Evolutionary conservation across 1,284 basidiomycete species (phyloP), one percentile per base, ranked within the genome.

Genomic region (Rhizoctonia solani): DNA sequence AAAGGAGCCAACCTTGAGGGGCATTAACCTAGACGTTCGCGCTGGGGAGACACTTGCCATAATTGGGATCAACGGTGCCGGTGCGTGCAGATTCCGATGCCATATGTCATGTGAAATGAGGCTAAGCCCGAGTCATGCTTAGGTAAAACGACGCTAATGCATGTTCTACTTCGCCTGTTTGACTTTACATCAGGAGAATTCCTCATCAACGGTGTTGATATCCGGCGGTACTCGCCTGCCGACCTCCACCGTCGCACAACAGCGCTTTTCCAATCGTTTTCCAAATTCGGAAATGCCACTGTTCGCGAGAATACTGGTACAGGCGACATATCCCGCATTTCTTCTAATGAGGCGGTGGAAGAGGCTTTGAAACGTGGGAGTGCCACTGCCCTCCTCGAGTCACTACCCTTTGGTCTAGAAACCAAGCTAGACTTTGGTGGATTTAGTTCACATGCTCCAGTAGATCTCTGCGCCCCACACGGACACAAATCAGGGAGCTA

Each of bases 91-190:
- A 67, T 32, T 55, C 41, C 65, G 42, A 50, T 30, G 13, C 32
- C 8, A 53, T n/a, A 19, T 19, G 27, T 14, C 61, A 65, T 54
- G 61, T 65, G 61, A 65, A 44, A 65, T 34, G 41, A 27, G 23
- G 25, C 61, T 54, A 54, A 54, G 61, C 67, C 72, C 70, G 39
- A 67, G 49, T 67, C 66, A n/a, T 55, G 41, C 55, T 68, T 70
- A 88, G 89, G 89, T 30, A 93, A 93, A 80, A 89, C 90, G 3
- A 93, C 90, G 0, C 83, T 93, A 44, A 87, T 88, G 4, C 89
- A 89, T 72, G 81, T 90, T 44, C 79, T 94, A 19, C 81, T 92
- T 21, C 88, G 91, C 47, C 85, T 93, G 69, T 77, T 87, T 69
- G 89, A 89, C 73, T 89, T 87, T 74, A 83, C 89, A 73, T 72